Evolutionary conservation across 1,284 basidiomycete species (phyloP), one percentile per base, ranked within the genome.

Genomic region (Apiotrichum akiyoshidainum): DNA sequence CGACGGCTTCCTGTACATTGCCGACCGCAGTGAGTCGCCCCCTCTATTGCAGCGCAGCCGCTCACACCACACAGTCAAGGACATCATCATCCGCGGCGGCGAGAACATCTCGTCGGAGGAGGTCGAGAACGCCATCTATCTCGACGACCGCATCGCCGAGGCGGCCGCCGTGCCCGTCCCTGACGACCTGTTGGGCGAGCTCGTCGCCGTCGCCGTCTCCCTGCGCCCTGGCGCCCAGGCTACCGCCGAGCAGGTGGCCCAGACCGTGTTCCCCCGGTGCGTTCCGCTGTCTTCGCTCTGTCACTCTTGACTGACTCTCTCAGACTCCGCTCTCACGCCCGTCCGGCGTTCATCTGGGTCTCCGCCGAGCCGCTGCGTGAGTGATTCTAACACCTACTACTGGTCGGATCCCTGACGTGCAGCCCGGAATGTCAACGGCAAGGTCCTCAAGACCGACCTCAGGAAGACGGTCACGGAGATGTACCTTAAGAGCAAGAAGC

Each of bases 91-190:
- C 26, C 71, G 72, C 9, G 73, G 72, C 19, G 72, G 71, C 2
- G 72, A 74, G 60, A 73, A 76, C 57, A 73, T 76, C 56, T 57
- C 69, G 0, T 72, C 70, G 6, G 58, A 66, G 13, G 71, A 73
- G 41, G 68, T 76, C 17, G 74, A 76, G 61, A 74, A 76, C 57
- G 74, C 70, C 9, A 39, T 76, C 19, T 74, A 65, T 49, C 60
- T 68, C 35, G 65, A 72, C 47, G 55, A 65, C 21, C 57, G 65
- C 12, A 63, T 76, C 1, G 58, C 59, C 13, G 74, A 76, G 61
- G 71, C 64, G 3, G 69, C 67, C 11, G 72, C 71, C 12, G 61
- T 76, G 11, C 64, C 72, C 0, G 63, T 76, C 0, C 73, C 73
- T 1, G 64, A 72, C 51, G 47, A 57, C 33, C 46, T 66, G n/a